Percentiles rank a stretch among this genome's conserved stretches.
phyloP scores from a whole-genome alignment of 768 basidiomycete species.

The Rhizopogon roseolus region DNA sequence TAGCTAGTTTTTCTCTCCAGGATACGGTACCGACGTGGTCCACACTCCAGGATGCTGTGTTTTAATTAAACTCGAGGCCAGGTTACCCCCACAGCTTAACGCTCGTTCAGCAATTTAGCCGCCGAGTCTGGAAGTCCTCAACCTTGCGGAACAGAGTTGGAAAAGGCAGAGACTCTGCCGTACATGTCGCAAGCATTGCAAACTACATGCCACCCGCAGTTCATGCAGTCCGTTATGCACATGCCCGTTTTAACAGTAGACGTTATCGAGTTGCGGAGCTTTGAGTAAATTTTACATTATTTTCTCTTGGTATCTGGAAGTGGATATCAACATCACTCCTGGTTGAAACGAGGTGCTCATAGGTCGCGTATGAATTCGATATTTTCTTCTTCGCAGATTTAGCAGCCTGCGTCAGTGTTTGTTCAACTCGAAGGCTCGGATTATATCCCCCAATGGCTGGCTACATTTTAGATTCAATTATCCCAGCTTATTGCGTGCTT shows the following conservation, averaged over 20 bases:
- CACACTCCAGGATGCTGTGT: background rate
- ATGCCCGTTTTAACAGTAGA: background rate
- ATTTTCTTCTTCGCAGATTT: too few species aligned
- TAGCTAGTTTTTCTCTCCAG: background rate
- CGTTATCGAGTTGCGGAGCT: background rate
- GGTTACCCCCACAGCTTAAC: conserved; percentile 6
- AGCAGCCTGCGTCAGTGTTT: too few species aligned
- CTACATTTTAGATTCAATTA: too few species aligned
- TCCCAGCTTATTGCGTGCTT: too few species aligned
- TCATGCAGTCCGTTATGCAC: background rate
- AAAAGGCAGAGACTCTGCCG: background rate
- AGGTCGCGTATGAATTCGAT: too few species aligned
- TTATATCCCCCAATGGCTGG: too few species aligned
- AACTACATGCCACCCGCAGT: background rate
- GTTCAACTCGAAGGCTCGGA: too few species aligned
- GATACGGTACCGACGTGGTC: conserved; percentile 11
- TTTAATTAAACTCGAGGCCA: background rate
- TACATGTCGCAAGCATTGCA: conserved; percentile 4
- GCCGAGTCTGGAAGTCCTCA: background rate
- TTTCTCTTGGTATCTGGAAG: background rate
- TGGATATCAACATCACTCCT: background rate
- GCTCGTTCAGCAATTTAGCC: background rate
- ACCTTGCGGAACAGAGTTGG: background rate
- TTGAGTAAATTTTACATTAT: background rate
- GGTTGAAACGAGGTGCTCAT: too few species aligned